Percentiles rank a stretch among this genome's conserved stretches.
Conservation (phyloP, 1,284 basidiomycete species). For the Fomitopsis pinicola region DNA sequence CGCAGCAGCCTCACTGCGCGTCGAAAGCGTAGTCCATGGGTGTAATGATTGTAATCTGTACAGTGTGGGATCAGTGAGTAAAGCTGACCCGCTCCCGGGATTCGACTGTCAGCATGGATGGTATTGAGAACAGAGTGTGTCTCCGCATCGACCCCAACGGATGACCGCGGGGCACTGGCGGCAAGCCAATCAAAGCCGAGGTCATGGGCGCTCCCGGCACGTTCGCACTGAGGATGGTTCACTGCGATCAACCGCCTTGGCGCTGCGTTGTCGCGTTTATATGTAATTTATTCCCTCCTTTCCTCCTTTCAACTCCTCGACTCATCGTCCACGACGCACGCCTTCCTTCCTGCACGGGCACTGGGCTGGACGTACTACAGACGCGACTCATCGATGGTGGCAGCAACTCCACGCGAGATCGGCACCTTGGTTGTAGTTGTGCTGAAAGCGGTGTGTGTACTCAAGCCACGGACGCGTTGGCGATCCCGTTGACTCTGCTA, state of each 20-base stretch:
- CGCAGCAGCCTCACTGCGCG: background rate
- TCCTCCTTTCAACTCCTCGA: background rate
- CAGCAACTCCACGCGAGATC: constrained; percentile 51
- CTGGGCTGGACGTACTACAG: background rate
- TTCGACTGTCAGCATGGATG: too few species aligned
- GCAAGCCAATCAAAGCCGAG: background rate
- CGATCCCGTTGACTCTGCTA: background rate
- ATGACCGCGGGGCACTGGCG: background rate
- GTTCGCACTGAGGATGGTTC: background rate
- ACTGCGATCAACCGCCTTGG: constrained; percentile 3
- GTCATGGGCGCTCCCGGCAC: background rate
- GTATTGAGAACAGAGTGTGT: background rate
- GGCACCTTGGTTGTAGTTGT: constrained; percentile 96
- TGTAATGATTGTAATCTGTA: background rate
- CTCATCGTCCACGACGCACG: background rate
- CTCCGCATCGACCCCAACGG: background rate
- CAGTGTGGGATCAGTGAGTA: background rate
- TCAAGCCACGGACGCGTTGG: constrained; percentile 8
- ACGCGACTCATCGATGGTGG: constrained; percentile 11
- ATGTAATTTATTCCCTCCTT: constrained; percentile 5
- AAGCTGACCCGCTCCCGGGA: too few species aligned
- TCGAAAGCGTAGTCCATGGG: background rate
- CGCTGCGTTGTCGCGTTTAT: constrained; percentile 3
- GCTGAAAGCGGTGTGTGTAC: constrained; percentile 82
- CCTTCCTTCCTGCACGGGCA: background rate